Conservation (phyloP, 306 rosid genomes). For the Ziziphus jujuba region DNA sequence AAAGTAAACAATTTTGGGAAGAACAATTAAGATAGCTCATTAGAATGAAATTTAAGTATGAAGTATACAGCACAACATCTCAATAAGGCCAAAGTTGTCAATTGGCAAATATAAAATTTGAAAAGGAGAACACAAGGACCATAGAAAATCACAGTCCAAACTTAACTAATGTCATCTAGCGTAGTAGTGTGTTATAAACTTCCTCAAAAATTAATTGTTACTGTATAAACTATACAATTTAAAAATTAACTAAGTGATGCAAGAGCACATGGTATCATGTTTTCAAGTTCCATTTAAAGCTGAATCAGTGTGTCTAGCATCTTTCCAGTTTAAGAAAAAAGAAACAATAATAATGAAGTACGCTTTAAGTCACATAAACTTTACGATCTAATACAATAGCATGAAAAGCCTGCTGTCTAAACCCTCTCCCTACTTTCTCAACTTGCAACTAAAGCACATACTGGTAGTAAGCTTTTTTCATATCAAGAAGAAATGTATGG, state of each 20-base stretch:
- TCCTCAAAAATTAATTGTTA: background rate
- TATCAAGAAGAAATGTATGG: no score
- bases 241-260: background rate
- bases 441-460: background rate
- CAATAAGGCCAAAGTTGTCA: constrained; percentile 14
- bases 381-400: background rate
- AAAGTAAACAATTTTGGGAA: constrained; percentile 23
- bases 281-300: background rate
- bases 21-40: background rate
- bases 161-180: background rate
- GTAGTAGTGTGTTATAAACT: background rate
- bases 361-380: background rate
- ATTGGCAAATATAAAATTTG: background rate
- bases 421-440: background rate
- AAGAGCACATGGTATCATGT: background rate
- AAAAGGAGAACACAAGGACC: background rate
- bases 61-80: background rate
- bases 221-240: background rate
- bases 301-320: background rate
- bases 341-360: background rate
- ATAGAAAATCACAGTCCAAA: background rate
- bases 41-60: background rate
- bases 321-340: background rate
- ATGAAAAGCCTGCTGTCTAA: background rate
- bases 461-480: no score